Evolutionary conservation across 768 basidiomycete genomes (phyloP).

Genomic region (Suillus tomentosus): DNA sequence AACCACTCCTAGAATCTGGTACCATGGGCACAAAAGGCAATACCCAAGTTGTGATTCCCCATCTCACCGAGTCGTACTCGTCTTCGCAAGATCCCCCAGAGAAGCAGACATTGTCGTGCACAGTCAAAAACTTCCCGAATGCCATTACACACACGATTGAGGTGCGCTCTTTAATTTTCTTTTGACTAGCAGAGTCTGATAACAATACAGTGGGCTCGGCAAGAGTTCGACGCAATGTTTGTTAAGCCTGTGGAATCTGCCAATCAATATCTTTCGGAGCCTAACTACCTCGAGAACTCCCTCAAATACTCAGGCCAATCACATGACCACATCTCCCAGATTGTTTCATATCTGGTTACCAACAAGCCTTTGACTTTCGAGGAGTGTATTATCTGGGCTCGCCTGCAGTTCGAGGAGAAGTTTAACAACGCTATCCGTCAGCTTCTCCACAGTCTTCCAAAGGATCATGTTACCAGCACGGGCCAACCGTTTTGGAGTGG

Average conservation of each 20-base stretch:
- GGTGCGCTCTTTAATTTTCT: slow-evolving; percentile 42
- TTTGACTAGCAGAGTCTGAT: slow-evolving; percentile 10
- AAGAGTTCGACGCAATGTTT: slow-evolving; percentile 90
- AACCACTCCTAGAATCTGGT: slow-evolving; percentile 94
- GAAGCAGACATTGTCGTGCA: slow-evolving; percentile 95
- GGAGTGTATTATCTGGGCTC: slow-evolving; percentile 96
- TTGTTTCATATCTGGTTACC: slow-evolving; percentile 85
- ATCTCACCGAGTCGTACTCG: slow-evolving; percentile 94
- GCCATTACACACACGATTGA: slow-evolving; percentile 98
- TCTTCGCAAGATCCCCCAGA: slow-evolving; percentile 99
- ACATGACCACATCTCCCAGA: slow-evolving; percentile 85
- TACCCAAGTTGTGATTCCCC: slow-evolving; percentile 91
- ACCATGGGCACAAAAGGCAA: slow-evolving; percentile 99
- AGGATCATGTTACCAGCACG: slow-evolving; percentile 86
- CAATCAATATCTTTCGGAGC: slow-evolving; percentile 95
- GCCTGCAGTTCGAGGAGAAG: slow-evolving; percentile 91
- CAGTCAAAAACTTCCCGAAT: slow-evolving; percentile 98
- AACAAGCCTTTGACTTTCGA: slow-evolving; percentile 95
- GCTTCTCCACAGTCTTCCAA: slow-evolving; percentile 90
- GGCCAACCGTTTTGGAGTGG: slow-evolving; percentile 99
- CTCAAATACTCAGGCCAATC: slow-evolving; percentile 92
- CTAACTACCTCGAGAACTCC: slow-evolving; percentile 90
- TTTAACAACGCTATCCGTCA: slow-evolving; percentile 94
- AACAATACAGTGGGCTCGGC: slow-evolving; percentile 78
- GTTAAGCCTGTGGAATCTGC: slow-evolving; percentile 93